Evolutionary conservation across 2,329 filamentous ascomycete species (phyloP).

Genomic region (Apiospora koreana): DNA sequence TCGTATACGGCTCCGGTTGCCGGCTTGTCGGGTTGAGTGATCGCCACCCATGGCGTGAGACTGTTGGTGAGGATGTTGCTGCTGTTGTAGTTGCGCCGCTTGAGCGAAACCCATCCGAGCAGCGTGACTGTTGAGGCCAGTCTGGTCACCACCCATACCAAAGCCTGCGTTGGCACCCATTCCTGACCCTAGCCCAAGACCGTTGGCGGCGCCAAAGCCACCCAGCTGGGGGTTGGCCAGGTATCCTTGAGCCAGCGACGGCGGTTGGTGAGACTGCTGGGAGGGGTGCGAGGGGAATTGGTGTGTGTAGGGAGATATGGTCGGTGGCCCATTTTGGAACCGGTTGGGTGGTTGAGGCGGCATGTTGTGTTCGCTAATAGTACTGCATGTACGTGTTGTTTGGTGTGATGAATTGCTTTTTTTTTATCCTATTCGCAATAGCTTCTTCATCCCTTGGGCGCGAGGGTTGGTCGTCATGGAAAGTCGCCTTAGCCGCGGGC

Average conservation of each 20-base stretch:
- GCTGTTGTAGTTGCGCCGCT: slow-evolving; percentile 58
- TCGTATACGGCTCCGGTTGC: slow-evolving; percentile 77
- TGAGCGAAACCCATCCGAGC: slow-evolving; percentile 86
- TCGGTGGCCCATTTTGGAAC: slow-evolving; percentile 45
- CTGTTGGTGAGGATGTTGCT: slow-evolving; percentile 55
- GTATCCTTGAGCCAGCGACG: slow-evolving; percentile 69
- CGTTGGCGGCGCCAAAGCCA: slow-evolving; percentile 61
- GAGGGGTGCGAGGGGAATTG: slow-evolving; percentile 58
- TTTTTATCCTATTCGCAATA: slow-evolving; percentile 12
- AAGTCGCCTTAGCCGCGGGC: slow-evolving; percentile 15
- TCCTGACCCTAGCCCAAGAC: slow-evolving; percentile 59
- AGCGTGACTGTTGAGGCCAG: slow-evolving; percentile 82
- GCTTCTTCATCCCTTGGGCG: slow-evolving; percentile 13
- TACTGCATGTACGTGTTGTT: slow-evolving; percentile 21
- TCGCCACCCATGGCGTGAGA: slow-evolving; percentile 36
- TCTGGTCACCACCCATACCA: slow-evolving; percentile 57
- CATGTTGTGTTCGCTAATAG: slow-evolving; percentile 23
- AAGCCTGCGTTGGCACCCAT: slow-evolving; percentile 50
- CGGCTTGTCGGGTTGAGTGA: slow-evolving; percentile 41
- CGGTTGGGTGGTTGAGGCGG: slow-evolving; percentile 45
- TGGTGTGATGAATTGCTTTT: slow-evolving; percentile 2
- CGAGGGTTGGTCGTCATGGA: slow-evolving; percentile 16
- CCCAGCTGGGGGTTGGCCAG: slow-evolving; percentile 68
- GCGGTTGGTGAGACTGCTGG: slow-evolving; percentile 53
- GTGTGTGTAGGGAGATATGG: slow-evolving; percentile 48